These are phyloP conservation scores for Magnusiomyces tetraspermus DNA, from an alignment of 1,139 yeast species.

Conservation along the genomic window DNA sequence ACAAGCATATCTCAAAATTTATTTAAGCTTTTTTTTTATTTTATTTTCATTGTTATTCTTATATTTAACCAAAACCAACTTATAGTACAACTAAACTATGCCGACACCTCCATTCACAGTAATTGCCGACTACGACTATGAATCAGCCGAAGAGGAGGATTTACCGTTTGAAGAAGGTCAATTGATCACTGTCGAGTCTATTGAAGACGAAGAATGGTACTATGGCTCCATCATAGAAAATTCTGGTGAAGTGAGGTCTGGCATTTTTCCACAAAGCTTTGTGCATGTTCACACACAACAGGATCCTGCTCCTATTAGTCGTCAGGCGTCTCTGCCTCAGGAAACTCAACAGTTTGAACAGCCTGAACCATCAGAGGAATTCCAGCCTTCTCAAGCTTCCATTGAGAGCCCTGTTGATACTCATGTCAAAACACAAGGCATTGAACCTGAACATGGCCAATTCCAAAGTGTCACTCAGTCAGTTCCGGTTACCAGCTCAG, in stretches of 20 bases:
- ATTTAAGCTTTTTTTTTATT: too few relatives aligned
- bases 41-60: neutral
- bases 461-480: neutral
- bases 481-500: neutral
- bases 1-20: neutral
- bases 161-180: constrained; percentile 61
- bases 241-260: constrained; percentile 38
- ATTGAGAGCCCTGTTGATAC: constrained; percentile 1
- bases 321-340: constrained; percentile 6
- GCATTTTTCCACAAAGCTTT: constrained; percentile 84
- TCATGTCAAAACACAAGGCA: neutral
- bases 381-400: neutral
- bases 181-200: constrained; percentile 57
- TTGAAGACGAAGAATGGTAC: constrained; percentile 91
- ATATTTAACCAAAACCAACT: too few relatives aligned
- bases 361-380: constrained; percentile 3
- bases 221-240: constrained; percentile 51
- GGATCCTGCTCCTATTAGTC: constrained; percentile 17
- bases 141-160: constrained; percentile 79
- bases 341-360: too few relatives aligned
- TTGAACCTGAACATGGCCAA: neutral
- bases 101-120: constrained; percentile 50
- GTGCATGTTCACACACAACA: constrained; percentile 40
- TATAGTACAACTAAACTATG: constrained; percentile 4
- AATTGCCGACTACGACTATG: constrained; percentile 59